Percentiles rank a stretch among this genome's conserved stretches.
Evolutionary conservation across 352 stramenopile species (phyloP).

Genomic region (Globisporangium viniferum): DNA sequence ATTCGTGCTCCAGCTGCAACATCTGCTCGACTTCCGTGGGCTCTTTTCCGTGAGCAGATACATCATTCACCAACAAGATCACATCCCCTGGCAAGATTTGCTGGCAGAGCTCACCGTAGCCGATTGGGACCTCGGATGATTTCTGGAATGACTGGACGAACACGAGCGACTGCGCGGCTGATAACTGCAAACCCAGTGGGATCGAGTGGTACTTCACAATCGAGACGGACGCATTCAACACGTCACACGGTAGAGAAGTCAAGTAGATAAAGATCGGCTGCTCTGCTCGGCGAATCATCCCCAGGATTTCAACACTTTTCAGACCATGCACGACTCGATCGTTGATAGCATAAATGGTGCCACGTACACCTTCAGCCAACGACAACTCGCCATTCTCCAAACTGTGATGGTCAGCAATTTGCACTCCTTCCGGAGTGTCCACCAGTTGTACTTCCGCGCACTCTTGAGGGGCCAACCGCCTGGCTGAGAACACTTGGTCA

Average conservation of each 20-base stretch:
- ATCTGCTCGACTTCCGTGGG: slow-evolving; percentile 37
- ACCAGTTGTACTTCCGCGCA: slow-evolving; percentile 12
- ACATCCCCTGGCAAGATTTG: slow-evolving; percentile 73
- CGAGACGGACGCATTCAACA: slow-evolving; percentile 55
- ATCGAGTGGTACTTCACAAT: slow-evolving; percentile 54
- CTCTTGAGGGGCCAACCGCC: slow-evolving; percentile 12
- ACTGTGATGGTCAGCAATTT: slow-evolving; percentile 1
- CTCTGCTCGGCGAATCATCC: slow-evolving; percentile 31
- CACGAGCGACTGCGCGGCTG: slow-evolving; percentile 29
- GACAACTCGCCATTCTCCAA: not conserved
- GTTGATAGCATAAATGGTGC: slow-evolving; percentile 53
- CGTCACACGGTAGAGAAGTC: slow-evolving; percentile 41
- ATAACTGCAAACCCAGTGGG: slow-evolving; percentile 38
- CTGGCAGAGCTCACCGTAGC: slow-evolving; percentile 49
- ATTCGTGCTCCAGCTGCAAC: slow-evolving; percentile 22
- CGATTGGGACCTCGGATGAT: slow-evolving; percentile 23
- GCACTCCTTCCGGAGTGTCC: slow-evolving; percentile 17
- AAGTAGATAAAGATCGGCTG: slow-evolving; percentile 44
- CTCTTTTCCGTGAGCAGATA: slow-evolving; percentile 23
- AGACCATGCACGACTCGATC: slow-evolving; percentile 47
- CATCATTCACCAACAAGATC: slow-evolving; percentile 49
- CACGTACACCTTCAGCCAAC: not conserved
- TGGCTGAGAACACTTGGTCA: slow-evolving; percentile 9
- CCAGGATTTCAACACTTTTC: slow-evolving; percentile 31
- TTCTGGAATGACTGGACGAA: slow-evolving; percentile 47